Percentiles rank a stretch among this genome's conserved stretches.
Evolutionary conservation across 768 basidiomycete genomes (phyloP).

Genomic region (Kwoniella pini): DNA sequence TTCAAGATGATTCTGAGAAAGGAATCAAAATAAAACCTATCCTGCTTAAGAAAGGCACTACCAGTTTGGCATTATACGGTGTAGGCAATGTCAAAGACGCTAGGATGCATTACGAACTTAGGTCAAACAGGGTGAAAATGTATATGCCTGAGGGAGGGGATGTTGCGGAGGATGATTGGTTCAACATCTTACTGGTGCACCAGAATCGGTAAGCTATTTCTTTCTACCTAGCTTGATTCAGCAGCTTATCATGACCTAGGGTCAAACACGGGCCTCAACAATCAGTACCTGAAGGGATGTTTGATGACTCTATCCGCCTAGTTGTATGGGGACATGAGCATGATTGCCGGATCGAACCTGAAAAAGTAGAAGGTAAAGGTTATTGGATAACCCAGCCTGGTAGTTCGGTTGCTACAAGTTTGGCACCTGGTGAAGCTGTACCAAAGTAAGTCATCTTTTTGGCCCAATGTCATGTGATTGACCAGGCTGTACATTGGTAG

Average conservation of each 20-base stretch:
- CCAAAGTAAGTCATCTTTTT: slow-evolving; percentile 67
- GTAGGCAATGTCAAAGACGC: slow-evolving; percentile 96
- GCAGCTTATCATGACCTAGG: slow-evolving; percentile 56
- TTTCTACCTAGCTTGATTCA: neutral
- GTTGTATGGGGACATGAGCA: slow-evolving; percentile 99
- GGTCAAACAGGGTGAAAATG: slow-evolving; percentile 92
- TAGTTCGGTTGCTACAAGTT: slow-evolving; percentile 87
- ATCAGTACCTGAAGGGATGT: slow-evolving; percentile 93
- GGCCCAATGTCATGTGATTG: neutral
- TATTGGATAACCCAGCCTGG: slow-evolving; percentile 95
- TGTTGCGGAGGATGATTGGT: slow-evolving; percentile 69
- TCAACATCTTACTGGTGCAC: slow-evolving; percentile 89
- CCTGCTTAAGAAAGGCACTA: slow-evolving; percentile 83
- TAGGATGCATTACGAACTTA: slow-evolving; percentile 92
- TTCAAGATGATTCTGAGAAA: slow-evolving; percentile 59
- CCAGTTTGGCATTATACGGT: slow-evolving; percentile 87
- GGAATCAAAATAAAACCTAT: slow-evolving; percentile 88
- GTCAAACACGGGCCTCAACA: slow-evolving; percentile 94
- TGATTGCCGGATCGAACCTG: slow-evolving; percentile 89
- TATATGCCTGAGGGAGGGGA: slow-evolving; percentile 85
- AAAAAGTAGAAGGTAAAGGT: slow-evolving; percentile 83
- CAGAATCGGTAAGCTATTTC: slow-evolving; percentile 75
- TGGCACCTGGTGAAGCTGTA: slow-evolving; percentile 88
- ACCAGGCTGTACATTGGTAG: slow-evolving; percentile 56
- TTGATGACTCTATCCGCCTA: slow-evolving; percentile 89